phyloP scores from a whole-genome alignment of 148 eudicot genomes.

The Silene conica region DNA sequence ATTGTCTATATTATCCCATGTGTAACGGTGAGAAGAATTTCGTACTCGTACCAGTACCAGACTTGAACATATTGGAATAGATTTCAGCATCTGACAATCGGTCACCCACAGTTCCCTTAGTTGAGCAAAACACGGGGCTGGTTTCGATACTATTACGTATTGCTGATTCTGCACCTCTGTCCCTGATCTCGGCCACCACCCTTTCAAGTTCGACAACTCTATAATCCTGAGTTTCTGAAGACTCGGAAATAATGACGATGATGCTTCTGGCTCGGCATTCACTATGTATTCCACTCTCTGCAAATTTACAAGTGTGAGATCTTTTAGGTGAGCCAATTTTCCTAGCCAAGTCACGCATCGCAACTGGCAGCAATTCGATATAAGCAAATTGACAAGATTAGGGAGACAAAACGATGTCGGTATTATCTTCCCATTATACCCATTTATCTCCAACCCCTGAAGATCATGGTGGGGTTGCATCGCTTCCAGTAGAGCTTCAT shows the following conservation, averaged over 20 bases:
- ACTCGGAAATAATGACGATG: not conserved
- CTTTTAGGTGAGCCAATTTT: not conserved
- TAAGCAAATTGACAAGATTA: conserved; percentile 3
- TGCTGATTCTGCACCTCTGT: not conserved
- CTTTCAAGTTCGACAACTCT: not conserved
- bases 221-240: not conserved
- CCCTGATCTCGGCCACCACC: conserved; percentile 1
- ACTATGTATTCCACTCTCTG: conserved; percentile 12
- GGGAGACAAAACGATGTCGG: conserved; percentile 15
- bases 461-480: not conserved
- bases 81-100: not conserved
- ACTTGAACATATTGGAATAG: not conserved
- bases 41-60: not conserved
- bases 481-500: not conserved
- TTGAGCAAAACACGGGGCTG: not conserved
- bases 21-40: not conserved
- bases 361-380: not conserved
- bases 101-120: not conserved
- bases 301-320: not conserved
- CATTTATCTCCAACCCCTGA: not conserved
- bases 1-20: not conserved
- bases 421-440: not conserved
- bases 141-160: not conserved
- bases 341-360: not conserved
- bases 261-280: not conserved